These are phyloP conservation scores for Sclerotinia glacialis DNA, from an alignment of 2,329 filamentous ascomycete genomes.

Conservation along the genomic window DNA sequence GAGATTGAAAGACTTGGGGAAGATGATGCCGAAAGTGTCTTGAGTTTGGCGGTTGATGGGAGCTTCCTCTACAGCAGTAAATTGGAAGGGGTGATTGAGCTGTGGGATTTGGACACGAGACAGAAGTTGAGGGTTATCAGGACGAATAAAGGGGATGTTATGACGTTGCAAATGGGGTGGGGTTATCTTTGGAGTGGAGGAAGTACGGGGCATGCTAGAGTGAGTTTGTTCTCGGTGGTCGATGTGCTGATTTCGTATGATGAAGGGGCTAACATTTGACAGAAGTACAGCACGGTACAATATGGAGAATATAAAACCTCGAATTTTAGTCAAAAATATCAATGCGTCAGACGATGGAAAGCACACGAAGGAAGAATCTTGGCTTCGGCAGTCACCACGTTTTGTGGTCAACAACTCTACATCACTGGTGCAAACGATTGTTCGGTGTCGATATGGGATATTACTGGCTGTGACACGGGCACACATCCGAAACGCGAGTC, in stretches of 20 bases:
- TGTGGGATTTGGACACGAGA: slow-evolving; percentile 95
- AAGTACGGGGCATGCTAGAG: slow-evolving; percentile 82
- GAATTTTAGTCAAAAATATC: slow-evolving; percentile 73
- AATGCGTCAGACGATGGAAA: slow-evolving; percentile 72
- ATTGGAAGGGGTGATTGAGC: slow-evolving; percentile 80
- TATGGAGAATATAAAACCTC: slow-evolving; percentile 54
- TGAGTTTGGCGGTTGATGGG: slow-evolving; percentile 82
- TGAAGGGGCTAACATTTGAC: slow-evolving; percentile 12
- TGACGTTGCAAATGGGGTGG: slow-evolving; percentile 81
- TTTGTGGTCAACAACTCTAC: slow-evolving; percentile 74
- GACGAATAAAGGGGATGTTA: slow-evolving; percentile 75
- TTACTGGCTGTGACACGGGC: slow-evolving; percentile 46
- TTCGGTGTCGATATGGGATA: slow-evolving; percentile 83
- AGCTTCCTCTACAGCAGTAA: slow-evolving; percentile 92
- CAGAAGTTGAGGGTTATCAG: slow-evolving; percentile 87
- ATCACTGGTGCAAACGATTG: slow-evolving; percentile 94
- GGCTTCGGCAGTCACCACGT: slow-evolving; percentile 71
- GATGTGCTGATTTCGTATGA: not conserved
- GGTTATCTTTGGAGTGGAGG: slow-evolving; percentile 84
- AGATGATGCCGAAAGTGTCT: slow-evolving; percentile 61
- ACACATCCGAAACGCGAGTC: slow-evolving; percentile 29
- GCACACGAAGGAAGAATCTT: slow-evolving; percentile 87
- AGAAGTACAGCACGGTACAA: slow-evolving; percentile 67
- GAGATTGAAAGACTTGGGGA: slow-evolving; percentile 65
- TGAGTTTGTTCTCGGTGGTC: slow-evolving; percentile 46